These are phyloP conservation scores for Eleusine indica DNA, from an alignment of 176 grass and related monocot genomes.

Conservation along the genomic window DNA sequence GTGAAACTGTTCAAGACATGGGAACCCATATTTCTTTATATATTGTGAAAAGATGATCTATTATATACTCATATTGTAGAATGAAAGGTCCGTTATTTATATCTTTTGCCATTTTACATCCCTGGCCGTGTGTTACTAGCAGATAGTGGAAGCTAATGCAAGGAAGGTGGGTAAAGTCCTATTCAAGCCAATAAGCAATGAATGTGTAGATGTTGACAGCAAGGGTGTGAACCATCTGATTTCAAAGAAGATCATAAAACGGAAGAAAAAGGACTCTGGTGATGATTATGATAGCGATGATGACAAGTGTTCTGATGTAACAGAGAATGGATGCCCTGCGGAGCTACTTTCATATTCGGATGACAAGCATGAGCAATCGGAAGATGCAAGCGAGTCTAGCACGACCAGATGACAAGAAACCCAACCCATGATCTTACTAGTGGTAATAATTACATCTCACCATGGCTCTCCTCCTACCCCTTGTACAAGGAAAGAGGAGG, in stretches of 20 bases:
- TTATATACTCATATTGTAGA: not conserved
- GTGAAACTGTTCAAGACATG: not conserved
- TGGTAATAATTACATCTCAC: slow-evolving; percentile 65
- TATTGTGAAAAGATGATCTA: not conserved
- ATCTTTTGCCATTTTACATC: not conserved
- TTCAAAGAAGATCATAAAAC: slow-evolving; percentile 66
- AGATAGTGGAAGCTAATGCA: slow-evolving; percentile 77
- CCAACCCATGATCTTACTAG: slow-evolving; percentile 47
- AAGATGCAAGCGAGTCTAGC: slow-evolving; percentile 47
- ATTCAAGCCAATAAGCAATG: slow-evolving; percentile 76
- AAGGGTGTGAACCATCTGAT: slow-evolving; percentile 59
- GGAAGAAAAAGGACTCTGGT: slow-evolving; percentile 56
- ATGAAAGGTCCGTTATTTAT: not conserved
- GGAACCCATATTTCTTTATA: not conserved
- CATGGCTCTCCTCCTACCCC: slow-evolving; percentile 16
- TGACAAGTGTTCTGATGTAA: slow-evolving; percentile 23
- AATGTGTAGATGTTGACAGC: slow-evolving; percentile 51
- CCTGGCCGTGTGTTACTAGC: slow-evolving; percentile 26
- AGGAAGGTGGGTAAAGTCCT: slow-evolving; percentile 71
- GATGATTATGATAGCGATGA: slow-evolving; percentile 7
- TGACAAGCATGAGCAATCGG: slow-evolving; percentile 31
- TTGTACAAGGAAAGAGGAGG: slow-evolving; percentile 46
- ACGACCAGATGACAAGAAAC: slow-evolving; percentile 43
- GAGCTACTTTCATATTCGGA: slow-evolving; percentile 47
- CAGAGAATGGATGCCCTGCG: slow-evolving; percentile 53